phyloP scores from a whole-genome alignment of 805 yeast genomes.

The Zygosaccharomyces lentus region DNA sequence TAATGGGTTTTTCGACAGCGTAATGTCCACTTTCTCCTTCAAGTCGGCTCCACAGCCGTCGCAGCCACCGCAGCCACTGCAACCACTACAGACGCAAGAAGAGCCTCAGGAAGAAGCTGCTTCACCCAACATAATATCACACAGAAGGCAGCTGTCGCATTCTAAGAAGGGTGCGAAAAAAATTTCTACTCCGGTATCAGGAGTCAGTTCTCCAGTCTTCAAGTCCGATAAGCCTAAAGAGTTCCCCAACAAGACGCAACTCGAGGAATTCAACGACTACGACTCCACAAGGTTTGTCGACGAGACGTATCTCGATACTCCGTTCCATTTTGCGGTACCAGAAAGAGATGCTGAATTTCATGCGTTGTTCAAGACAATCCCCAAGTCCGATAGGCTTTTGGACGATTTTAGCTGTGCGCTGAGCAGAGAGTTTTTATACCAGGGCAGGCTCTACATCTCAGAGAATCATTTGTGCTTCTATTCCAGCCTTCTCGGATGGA shows the following conservation, averaged over 20 bases:
- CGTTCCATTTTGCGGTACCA: constrained; percentile 58
- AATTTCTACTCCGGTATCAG: not conserved
- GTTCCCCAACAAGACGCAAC: constrained; percentile 9
- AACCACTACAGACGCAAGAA: constrained; percentile 1
- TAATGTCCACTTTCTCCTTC: constrained; percentile 21
- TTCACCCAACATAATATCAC: constrained; percentile 31
- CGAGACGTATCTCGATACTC: constrained; percentile 54
- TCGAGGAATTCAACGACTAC: constrained; percentile 13
- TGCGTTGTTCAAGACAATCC: constrained; percentile 60
- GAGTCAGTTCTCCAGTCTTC: constrained; percentile 5
- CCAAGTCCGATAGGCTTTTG: constrained; percentile 63
- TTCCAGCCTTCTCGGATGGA: constrained; percentile 81
- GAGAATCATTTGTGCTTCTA: constrained; percentile 79
- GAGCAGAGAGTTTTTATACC: constrained; percentile 77
- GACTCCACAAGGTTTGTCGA: constrained; percentile 48
- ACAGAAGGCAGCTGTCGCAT: constrained; percentile 27
- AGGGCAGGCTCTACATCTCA: constrained; percentile 81
- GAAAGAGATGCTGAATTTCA: constrained; percentile 75
- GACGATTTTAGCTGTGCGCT: constrained; percentile 91
- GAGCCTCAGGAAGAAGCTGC: constrained; percentile 6
- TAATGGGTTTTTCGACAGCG: constrained; percentile 22
- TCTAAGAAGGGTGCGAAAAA: constrained; percentile 9
- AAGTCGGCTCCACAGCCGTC: constrained; percentile 9
- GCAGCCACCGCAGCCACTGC: constrained; percentile 4
- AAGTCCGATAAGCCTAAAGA: constrained; percentile 24